Evolutionary conservation across 352 stramenopile species (phyloP), one percentile per base, ranked within the genome.

Genomic region (Pythium apleroticum): DNA sequence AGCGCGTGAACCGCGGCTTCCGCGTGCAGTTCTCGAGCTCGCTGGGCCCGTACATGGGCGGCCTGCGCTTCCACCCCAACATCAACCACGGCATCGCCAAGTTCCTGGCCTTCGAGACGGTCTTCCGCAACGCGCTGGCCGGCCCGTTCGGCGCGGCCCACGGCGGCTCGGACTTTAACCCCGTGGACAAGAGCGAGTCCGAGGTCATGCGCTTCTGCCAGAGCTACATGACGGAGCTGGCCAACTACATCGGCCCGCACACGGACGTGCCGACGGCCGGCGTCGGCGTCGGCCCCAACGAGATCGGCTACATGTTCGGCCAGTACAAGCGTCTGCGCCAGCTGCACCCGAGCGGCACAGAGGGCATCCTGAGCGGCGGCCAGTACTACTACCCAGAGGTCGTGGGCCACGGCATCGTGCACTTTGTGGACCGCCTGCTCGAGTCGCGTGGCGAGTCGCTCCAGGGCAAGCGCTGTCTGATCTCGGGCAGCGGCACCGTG

Each of bases 141-240:
- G 86, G 84, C 28, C 73, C 83, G 12, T 93, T 89, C 50, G 86
- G 84, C 27, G 81, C 74, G 19, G 86, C 86, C 14, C 93, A 97
- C 71, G 93, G 94, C 63, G 95, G 94, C 55, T 96, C 92, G 33
- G 97, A 99, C 73, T 99, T 99, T 66, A 98, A 99, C 76, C 97
- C 97, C 9, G 81, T 97, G 62, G 93, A 98, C 77, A 99, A 99
- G 79, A 97, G 82, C 56, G 97, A 99, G 74, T 86, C 90, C 25
- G 97, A 99, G 71, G 96, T 99, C 66, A 97, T 99, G 83, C 86
- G 96, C 52, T 99, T 99, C 75, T 99, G 97, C 69, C 96, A 99
- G 80, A 96, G 82, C 45, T 99, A 98, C 79, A 98, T 99, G 95
- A 99, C 95, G 2, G 97, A 99, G 73, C 77, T 99, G 53, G 87